Conservation (phyloP, 805 yeast species). For the Metschnikowia reukaufii region DNA sequence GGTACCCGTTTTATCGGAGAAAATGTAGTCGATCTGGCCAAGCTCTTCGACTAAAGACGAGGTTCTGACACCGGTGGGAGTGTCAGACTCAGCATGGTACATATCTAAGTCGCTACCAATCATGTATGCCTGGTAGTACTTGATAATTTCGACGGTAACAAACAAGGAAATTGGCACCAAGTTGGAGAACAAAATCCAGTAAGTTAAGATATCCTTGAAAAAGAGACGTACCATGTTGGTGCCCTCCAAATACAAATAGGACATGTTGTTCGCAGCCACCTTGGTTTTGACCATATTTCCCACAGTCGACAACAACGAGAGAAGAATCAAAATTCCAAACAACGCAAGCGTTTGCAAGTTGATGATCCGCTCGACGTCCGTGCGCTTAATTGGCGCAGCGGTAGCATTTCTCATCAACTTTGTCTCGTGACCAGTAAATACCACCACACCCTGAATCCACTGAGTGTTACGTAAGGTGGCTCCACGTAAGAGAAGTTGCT, state of each 20-base stretch:
- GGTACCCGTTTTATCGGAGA: slow-evolving; percentile 97
- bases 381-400: slow-evolving; percentile 95
- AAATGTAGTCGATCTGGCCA: slow-evolving; percentile 94
- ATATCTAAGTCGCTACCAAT: slow-evolving; percentile 93
- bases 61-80: slow-evolving; percentile 93
- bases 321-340: slow-evolving; percentile 72
- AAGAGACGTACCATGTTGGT: slow-evolving; percentile 68
- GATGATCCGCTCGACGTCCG: slow-evolving; percentile 94
- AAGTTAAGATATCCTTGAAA: slow-evolving; percentile 85
- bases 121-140: slow-evolving; percentile 91
- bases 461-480: slow-evolving; percentile 93
- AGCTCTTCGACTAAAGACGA: slow-evolving; percentile 94
- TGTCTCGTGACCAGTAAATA: slow-evolving; percentile 98
- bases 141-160: slow-evolving; percentile 94
- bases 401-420: slow-evolving; percentile 98
- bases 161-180: slow-evolving; percentile 96
- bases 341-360: slow-evolving; percentile 88
- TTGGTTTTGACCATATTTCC: slow-evolving; percentile 81
- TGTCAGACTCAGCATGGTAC: slow-evolving; percentile 83
- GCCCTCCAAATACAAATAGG: slow-evolving; percentile 68
- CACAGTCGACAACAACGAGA: slow-evolving; percentile 77
- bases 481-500: slow-evolving; percentile 89
- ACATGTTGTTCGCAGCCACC: slow-evolving; percentile 50
- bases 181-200: slow-evolving; percentile 94
- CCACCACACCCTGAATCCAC: slow-evolving; percentile 91